Base-by-base conservation (phyloP, 2,329 filamentous ascomycete species). In the Cordyceps javanica region DNA sequence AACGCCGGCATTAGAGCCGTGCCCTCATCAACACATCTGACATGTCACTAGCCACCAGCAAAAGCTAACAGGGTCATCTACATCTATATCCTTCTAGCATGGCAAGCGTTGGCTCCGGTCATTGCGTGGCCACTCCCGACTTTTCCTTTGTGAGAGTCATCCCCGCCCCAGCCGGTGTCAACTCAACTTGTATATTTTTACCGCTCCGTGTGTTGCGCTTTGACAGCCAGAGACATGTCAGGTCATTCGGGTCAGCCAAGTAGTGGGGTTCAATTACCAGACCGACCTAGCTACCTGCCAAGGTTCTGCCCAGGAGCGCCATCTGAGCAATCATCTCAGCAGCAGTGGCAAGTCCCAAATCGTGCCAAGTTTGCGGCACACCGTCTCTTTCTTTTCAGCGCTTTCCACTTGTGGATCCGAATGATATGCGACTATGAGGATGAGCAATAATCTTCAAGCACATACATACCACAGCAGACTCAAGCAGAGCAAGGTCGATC, bases 171-270 rank as follows among this genome's bases (percentile, higher is more conserved):
- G n/a, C n/a, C n/a, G n/a, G n/a, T n/a, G n/a, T n/a, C n/a, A n/a
- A n/a, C n/a, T n/a, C n/a, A n/a, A n/a, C n/a, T n/a, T n/a, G n/a
- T n/a, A n/a, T 79, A 3, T 79, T 85, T 63, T 80, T 82, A 0
- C 77, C 80, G 8, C 49, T 66, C 8, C 59, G 64, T 44, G 61
- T 61, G 14, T 45, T 65, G 3, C 60, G 60, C 14, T 62, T 57
- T 44, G 60, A 60, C 44, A n/a, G n/a, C n/a, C n/a, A n/a, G n/a
- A n/a, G n/a, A n/a, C n/a, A n/a, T n/a, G n/a, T n/a, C n/a, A n/a
- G n/a, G n/a, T n/a, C n/a, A n/a, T n/a, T n/a, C n/a, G n/a, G n/a
- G n/a, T n/a, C n/a, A n/a, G n/a, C n/a, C n/a, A n/a, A n/a, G n/a
- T n/a, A n/a, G n/a, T n/a, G n/a, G n/a, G n/a, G n/a, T n/a, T n/a